A percentile compares a stretch with the other conserved stretches of the same genome.
Conservation (phyloP, 148 eudicot species). For the Beta vulgaris region DNA sequence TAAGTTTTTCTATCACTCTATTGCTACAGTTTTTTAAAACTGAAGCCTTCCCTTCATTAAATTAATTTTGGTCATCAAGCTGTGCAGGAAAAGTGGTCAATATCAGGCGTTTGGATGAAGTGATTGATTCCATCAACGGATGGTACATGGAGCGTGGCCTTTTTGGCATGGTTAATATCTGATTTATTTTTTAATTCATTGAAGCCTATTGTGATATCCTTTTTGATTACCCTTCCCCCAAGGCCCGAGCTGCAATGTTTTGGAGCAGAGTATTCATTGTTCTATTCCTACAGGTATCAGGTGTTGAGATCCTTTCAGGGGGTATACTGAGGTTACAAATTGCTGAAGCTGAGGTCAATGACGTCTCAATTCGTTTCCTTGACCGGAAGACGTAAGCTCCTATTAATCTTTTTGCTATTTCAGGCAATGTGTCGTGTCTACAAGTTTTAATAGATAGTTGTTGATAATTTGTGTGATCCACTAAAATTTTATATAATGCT, state of each 20-base stretch:
- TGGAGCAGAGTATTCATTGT: conserved; percentile 1
- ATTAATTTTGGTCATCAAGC: conserved; percentile 50
- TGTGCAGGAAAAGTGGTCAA: conserved; percentile 98
- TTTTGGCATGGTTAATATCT: conserved; percentile 85
- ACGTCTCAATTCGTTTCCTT: conserved; percentile 82
- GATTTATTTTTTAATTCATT: background rate
- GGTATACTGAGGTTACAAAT: conserved; percentile 88
- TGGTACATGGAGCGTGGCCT: conserved; percentile 99
- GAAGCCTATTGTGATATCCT: background rate
- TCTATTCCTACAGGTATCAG: conserved; percentile 65
- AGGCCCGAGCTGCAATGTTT: background rate
- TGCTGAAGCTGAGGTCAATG: conserved; percentile 97
- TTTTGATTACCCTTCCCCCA: background rate
- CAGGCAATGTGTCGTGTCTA: background rate
- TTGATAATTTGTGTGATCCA: background rate
- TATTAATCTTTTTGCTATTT: background rate
- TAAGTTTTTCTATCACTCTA: conserved; percentile 31
- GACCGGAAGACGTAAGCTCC: conserved; percentile 81
- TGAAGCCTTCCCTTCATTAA: conserved; percentile 30
- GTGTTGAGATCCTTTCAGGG: conserved; percentile 91
- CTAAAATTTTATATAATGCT: conserved; percentile 11
- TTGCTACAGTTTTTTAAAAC: conserved; percentile 26
- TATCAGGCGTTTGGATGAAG: conserved; percentile 85
- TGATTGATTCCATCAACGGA: conserved; percentile 81
- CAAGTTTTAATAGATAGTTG: background rate